A percentile compares a stretch with the other conserved stretches of the same genome.
phyloP scores from a whole-genome alignment of 768 basidiomycete species.

The Hericium erinaceus region DNA sequence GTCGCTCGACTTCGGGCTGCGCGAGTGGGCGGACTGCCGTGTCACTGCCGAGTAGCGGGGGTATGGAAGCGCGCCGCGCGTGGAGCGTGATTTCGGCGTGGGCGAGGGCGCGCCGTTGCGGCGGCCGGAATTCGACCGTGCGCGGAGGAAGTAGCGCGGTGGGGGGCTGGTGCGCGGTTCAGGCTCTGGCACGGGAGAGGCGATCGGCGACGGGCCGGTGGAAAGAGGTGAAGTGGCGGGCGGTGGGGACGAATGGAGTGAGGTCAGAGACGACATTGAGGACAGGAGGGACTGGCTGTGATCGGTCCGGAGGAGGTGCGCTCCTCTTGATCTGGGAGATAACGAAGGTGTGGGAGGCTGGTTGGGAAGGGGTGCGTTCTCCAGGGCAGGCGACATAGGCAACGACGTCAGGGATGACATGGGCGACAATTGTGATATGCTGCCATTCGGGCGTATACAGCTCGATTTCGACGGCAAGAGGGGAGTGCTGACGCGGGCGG shows the following conservation, averaged over 20 bases:
- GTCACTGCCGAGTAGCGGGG: slow-evolving; percentile 2
- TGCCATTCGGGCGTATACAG: not conserved
- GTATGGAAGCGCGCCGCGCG: slow-evolving; percentile 3
- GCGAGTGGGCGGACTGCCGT: slow-evolving; percentile 11
- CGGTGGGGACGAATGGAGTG: too few species aligned
- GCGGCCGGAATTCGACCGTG: slow-evolving; percentile 2
- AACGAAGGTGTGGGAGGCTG: not conserved
- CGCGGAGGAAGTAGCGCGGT: slow-evolving; percentile 19
- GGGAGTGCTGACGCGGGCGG: too few species aligned
- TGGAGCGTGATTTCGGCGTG: not conserved
- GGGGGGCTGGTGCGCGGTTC: not conserved
- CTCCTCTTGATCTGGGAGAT: too few species aligned
- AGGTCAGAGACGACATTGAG: too few species aligned
- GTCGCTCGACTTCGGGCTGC: slow-evolving; percentile 3
- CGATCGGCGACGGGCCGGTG: too few species aligned
- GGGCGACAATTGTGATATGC: not conserved
- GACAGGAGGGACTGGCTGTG: too few species aligned
- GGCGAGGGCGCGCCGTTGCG: not conserved
- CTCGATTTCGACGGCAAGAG: slow-evolving; percentile 11
- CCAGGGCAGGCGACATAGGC: not conserved
- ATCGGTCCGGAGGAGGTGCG: too few species aligned
- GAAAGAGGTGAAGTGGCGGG: too few species aligned
- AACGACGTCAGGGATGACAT: not conserved
- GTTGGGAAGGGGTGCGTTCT: not conserved
- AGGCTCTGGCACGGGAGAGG: too few species aligned